Evolutionary conservation across 2,329 filamentous ascomycete genomes (phyloP).

Genomic region (Cladosporium velox): DNA sequence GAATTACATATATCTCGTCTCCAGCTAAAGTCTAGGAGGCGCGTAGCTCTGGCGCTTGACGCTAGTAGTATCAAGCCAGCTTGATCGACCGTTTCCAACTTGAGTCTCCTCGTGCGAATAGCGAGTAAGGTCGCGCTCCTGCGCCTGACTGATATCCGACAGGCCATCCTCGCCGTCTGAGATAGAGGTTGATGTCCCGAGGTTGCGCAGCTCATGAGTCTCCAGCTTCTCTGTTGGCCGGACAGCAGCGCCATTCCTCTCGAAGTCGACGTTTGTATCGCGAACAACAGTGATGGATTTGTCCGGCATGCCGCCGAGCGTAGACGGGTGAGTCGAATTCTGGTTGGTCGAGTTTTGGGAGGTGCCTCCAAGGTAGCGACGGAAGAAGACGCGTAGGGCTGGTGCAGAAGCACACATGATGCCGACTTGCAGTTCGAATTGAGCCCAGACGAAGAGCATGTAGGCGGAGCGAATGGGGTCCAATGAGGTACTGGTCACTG

Average conservation of each 20-base stretch:
- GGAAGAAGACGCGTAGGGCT: conserved; percentile 31
- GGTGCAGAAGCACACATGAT: conserved; percentile 34
- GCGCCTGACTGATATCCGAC: not conserved
- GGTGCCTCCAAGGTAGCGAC: conserved; percentile 23
- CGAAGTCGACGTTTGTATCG: conserved; percentile 10
- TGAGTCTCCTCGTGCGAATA: conserved; percentile 15
- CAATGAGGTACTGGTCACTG: conserved; percentile 25
- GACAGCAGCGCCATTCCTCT: not conserved
- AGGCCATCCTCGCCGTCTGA: not conserved
- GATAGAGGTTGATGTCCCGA: not conserved
- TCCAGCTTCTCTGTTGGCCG: not conserved
- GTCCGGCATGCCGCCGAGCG: not conserved
- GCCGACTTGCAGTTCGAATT: conserved; percentile 32
- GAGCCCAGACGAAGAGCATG: conserved; percentile 33
- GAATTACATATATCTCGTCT: not conserved
- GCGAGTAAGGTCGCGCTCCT: conserved; percentile 2
- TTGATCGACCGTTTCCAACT: not conserved
- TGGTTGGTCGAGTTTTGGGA: not conserved
- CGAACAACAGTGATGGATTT: conserved; percentile 16
- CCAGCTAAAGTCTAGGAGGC: not conserved
- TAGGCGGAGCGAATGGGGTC: conserved; percentile 29
- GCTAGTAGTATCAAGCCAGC: not conserved
- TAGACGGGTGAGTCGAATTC: not conserved
- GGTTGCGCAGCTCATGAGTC: not conserved
- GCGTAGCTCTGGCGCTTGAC: not conserved